Evolutionary conservation across 768 basidiomycete genomes (phyloP).

Genomic region (Rhodosporidiobolus sp.): DNA sequence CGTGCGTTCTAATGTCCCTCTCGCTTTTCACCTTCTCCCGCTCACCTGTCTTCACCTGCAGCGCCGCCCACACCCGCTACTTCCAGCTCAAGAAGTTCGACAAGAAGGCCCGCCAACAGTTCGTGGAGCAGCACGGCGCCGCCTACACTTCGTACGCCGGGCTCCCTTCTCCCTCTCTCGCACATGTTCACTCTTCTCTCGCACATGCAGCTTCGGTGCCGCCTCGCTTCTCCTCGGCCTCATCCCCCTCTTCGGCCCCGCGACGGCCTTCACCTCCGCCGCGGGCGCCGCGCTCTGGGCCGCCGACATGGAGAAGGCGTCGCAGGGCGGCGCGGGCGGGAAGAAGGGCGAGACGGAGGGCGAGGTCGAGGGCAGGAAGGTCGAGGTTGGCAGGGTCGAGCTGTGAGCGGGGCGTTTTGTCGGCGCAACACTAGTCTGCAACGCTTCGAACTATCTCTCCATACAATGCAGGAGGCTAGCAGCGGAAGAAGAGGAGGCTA

Average conservation of each 20-base stretch:
- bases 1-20: constrained; percentile 18
- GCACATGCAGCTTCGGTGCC: constrained; percentile 58
- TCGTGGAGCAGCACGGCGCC: constrained; percentile 55
- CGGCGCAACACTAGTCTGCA: too few species aligned
- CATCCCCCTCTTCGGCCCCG: constrained; percentile 58
- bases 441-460: too few species aligned
- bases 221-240: constrained; percentile 61
- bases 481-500: too few species aligned
- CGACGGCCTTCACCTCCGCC: constrained; percentile 61
- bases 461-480: too few species aligned
- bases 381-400: not conserved
- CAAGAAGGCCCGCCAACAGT: constrained; percentile 50
- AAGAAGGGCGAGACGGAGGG: not conserved
- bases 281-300: constrained; percentile 74
- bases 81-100: constrained; percentile 63
- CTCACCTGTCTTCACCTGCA: constrained; percentile 43
- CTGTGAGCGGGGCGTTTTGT: not conserved
- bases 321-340: not conserved
- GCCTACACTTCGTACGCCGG: constrained; percentile 63
- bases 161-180: not conserved
- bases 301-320: constrained; percentile 58
- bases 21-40: not conserved
- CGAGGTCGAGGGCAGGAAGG: not conserved
- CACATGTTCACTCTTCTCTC: constrained; percentile 32
- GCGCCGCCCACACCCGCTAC: constrained; percentile 62